A percentile compares a stretch with the other conserved stretches of the same genome.
These are phyloP conservation scores for Calocybe gambosa DNA, from an alignment of 1,284 basidiomycete species.

Conservation along the genomic window DNA sequence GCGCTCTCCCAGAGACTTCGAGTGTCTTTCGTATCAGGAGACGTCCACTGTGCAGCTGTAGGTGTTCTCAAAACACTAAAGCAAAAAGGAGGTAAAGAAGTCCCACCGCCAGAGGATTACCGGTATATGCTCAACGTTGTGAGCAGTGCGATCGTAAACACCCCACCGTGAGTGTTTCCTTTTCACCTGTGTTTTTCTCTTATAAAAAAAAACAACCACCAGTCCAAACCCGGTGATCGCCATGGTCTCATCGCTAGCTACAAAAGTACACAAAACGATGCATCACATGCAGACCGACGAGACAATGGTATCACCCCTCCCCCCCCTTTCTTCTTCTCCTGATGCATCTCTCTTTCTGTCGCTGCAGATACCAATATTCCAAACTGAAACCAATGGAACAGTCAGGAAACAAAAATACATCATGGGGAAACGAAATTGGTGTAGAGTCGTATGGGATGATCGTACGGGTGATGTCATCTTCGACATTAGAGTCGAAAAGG, in stretches of 20 bases:
- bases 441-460: constrained; percentile 62
- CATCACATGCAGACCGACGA: constrained; percentile 79
- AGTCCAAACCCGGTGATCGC: constrained; percentile 71
- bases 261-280: constrained; percentile 80
- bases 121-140: constrained; percentile 87
- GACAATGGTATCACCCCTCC: constrained; percentile 56
- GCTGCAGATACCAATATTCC: constrained; percentile 71
- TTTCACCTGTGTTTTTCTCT: not conserved
- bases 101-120: constrained; percentile 55
- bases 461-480: constrained; percentile 70
- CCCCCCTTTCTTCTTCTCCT: too few species aligned
- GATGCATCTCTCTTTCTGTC: not conserved
- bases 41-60: constrained; percentile 87
- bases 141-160: constrained; percentile 78
- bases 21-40: constrained; percentile 83
- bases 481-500: constrained; percentile 83
- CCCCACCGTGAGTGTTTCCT: constrained; percentile 52
- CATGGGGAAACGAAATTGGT: constrained; percentile 90
- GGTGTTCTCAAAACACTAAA: constrained; percentile 70
- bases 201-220: not conserved
- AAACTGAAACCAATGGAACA: constrained; percentile 71
- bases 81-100: constrained; percentile 40
- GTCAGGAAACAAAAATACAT: constrained; percentile 69
- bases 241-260: constrained; percentile 77
- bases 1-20: constrained; percentile 59